phyloP scores from a whole-genome alignment of 2,329 filamentous ascomycete genomes.

The Ascocoryne sarcoides region DNA sequence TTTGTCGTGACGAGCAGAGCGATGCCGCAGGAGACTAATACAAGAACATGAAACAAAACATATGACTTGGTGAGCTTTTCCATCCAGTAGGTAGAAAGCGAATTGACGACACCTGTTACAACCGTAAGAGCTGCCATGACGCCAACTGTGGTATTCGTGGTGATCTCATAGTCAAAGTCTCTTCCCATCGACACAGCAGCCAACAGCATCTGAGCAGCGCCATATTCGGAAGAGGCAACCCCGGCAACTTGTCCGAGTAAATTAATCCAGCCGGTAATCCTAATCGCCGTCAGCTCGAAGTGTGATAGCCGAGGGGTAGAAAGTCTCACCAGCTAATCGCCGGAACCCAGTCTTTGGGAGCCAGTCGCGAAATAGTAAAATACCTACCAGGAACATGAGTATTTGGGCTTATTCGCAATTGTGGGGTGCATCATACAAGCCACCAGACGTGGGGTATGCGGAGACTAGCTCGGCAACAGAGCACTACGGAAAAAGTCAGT shows the following conservation, averaged over 20 bases:
- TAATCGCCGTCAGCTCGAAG: conserved; percentile 1
- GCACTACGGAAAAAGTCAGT: conserved; percentile 17
- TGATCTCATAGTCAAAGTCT: conserved; percentile 39
- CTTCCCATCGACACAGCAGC: conserved; percentile 44
- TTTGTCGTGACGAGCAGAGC: conserved; percentile 41
- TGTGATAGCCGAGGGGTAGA: neutral
- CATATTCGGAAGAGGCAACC: conserved; percentile 48
- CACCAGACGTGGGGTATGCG: conserved; percentile 48
- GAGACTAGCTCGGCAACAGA: conserved; percentile 49
- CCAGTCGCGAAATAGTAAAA: conserved; percentile 47
- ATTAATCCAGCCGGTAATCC: conserved; percentile 38
- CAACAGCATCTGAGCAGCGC: conserved; percentile 46
- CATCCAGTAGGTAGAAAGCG: conserved; percentile 47
- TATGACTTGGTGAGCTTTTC: conserved; percentile 49
- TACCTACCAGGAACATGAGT: conserved; percentile 30
- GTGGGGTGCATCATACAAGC: conserved; percentile 25
- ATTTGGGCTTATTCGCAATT: neutral
- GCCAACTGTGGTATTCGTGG: conserved; percentile 38
- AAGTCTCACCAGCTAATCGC: conserved; percentile 36
- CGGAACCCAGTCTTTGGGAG: conserved; percentile 38
- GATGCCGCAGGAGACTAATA: conserved; percentile 42
- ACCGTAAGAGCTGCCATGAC: conserved; percentile 47
- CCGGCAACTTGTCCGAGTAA: conserved; percentile 41
- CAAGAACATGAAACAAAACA: conserved; percentile 46
- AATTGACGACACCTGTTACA: conserved; percentile 44